phyloP scores from a whole-genome alignment of 768 basidiomycete genomes.

The Punctularia strigosozonata region DNA sequence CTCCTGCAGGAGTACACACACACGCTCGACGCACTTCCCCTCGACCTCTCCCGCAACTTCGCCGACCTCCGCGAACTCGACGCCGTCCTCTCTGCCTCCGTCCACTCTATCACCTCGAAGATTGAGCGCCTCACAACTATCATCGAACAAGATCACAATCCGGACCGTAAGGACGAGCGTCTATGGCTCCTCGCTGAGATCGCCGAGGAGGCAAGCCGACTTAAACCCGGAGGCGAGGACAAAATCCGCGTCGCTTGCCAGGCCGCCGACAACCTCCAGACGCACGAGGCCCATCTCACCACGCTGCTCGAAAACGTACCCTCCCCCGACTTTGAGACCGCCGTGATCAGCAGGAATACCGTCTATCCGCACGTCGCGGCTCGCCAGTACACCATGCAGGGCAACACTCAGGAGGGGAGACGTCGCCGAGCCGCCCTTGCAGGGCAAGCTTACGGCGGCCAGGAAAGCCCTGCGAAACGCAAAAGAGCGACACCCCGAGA shows the following conservation, averaged over 20 bases:
- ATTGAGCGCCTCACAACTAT: conserved; percentile 64
- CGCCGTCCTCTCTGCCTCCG: conserved; percentile 87
- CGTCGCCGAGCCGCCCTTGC: conserved; percentile 40
- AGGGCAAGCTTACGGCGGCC: conserved; percentile 31
- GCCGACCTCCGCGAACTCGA: conserved; percentile 97
- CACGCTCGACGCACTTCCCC: conserved; percentile 85
- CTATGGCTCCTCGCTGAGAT: conserved; percentile 85
- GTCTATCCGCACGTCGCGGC: conserved; percentile 68
- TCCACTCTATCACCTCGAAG: conserved; percentile 70
- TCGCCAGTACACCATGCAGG: conserved; percentile 56
- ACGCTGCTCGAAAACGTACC: conserved; percentile 52
- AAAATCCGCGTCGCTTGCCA: conserved; percentile 92
- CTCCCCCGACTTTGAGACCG: conserved; percentile 47
- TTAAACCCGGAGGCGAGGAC: conserved; percentile 94
- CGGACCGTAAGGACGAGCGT: conserved; percentile 64
- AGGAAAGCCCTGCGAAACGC: conserved; percentile 55
- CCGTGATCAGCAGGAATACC: conserved; percentile 47
- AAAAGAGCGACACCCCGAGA: conserved; percentile 43
- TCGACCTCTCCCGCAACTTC: conserved; percentile 89
- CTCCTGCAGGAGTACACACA: conserved; percentile 81
- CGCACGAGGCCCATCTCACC: conserved; percentile 48
- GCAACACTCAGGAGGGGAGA: conserved; percentile 46
- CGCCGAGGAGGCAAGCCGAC: conserved; percentile 83
- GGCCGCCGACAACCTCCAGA: conserved; percentile 79
- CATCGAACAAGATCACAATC: conserved; percentile 51